Base-by-base conservation (phyloP, 202 grass and related monocot genomes). In the Schoenoplectus tabernaemontani region DNA sequence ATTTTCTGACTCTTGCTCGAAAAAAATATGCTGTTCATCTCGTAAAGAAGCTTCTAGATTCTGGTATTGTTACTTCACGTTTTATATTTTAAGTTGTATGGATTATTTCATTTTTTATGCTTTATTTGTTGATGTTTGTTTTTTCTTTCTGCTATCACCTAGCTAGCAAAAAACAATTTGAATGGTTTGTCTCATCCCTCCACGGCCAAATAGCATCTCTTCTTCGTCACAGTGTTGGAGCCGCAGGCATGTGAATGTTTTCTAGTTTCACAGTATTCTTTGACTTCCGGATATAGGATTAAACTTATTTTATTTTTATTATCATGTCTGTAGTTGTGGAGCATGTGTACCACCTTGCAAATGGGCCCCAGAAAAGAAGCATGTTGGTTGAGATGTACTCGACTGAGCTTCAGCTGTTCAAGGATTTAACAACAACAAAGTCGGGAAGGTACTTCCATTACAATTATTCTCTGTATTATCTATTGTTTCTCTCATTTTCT, bases 1-100 rank as follows among this genome's bases (percentile, higher is more conserved):
- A 95, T 86, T 79, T 98, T 83, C 86, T 95, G 17, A 57, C 11
- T 84, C 96, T 98, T 62, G 85, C 84, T 57, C 76, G 83, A 57
- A 88, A 98, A 79, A 95, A 92, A 80, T 98, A 98, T 50, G 86
- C 89, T 15, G 89, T 92, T 88, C 93, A 95, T 77, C 90, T 95
- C 43, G 91, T 98, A 47, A 98, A 98, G 85, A 98, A 95, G 76
- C 86, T 98, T 73, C 68, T 98, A 79, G 87, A 92, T 62, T 77
- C 86, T 5, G 96, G 96, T 95, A 92, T 67, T 42, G 22, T 59
- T 73, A 57, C 8, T 59, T 59, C 36, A n/a, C 33, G 7, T 72
- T 3, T 28, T 23, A 34, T 44, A 59, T 15, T 2, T 38, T 9
- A 74, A 87, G 4, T 4, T 64, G 64, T n/a, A 5, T 80, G 2